Evolutionary conservation across 2,329 filamentous ascomycete species (phyloP), one percentile per base, ranked within the genome.

Genomic region (Epichloe sylvatica): DNA sequence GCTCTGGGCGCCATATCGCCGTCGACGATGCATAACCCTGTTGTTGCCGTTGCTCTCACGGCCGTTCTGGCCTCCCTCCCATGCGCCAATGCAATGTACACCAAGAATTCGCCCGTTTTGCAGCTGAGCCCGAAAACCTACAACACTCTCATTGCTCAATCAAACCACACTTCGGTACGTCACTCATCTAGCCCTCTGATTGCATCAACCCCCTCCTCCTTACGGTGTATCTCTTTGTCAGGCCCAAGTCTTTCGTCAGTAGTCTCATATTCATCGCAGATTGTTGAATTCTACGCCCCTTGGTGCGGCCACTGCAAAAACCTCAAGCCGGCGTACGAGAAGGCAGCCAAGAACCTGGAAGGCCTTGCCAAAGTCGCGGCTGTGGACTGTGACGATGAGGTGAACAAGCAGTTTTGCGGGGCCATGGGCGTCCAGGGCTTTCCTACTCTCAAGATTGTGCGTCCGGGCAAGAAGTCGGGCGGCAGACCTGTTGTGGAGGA

Each of bases 271-370:
- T 15, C 15, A 34, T 40, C 23, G 34, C 56, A 81, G 76, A 76
- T 81, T 43, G 70, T 81, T 64, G 87, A 90, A 69, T 97, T 97
- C 76, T 97, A 95, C 62, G 91, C 91, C 8, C 91, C 91, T 23
- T 97, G 91, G 91, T 97, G 92, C 62, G 92, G 91, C 40, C 92
- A 97, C 70, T 98, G 92, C 72, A 78, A 95, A 95, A 96, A 85
- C 69, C 83, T 98, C 61, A 90, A 96, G 70, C 91, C 90, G 3
- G 86, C 87, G 42, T 98, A 92, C 69, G 91, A 97, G 67, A 95
- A 95, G 68, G 90, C 83, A 2, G 92, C 92, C 58, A 85, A 84
- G 60, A 88, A 82, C 59, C 83, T 98, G 51, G 79, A 84, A n/a
- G 92, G 92, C 13, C 76, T 97, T 13, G 92, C 89, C 59, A 94